Percentiles rank a stretch among this genome's conserved stretches.
Evolutionary conservation across 2,329 filamentous ascomycete species (phyloP).

Genomic region (Albifimbria verrucaria): DNA sequence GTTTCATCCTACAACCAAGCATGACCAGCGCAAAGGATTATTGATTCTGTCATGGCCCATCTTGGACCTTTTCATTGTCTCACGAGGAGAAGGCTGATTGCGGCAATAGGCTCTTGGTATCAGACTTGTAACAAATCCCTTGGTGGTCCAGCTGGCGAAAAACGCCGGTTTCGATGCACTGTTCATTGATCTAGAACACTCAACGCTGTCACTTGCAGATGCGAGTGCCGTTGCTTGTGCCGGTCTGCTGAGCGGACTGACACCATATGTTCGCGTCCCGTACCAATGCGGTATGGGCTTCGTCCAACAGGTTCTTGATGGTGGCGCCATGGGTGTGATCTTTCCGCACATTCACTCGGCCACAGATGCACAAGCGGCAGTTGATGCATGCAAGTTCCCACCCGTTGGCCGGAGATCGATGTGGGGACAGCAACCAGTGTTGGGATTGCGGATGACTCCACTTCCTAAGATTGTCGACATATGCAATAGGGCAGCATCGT

Average conservation of each 20-base stretch:
- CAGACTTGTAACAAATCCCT: conserved; percentile 20
- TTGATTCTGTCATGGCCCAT: too few species aligned
- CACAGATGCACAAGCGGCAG: conserved; percentile 39
- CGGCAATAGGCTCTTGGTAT: conserved; percentile 28
- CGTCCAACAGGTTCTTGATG: conserved; percentile 27
- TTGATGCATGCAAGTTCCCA: conserved; percentile 30
- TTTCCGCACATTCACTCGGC: conserved; percentile 28
- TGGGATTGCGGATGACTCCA: conserved; percentile 13
- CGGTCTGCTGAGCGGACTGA: conserved; percentile 21
- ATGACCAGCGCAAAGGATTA: too few species aligned
- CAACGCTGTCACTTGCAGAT: conserved; percentile 25
- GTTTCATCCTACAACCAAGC: too few species aligned
- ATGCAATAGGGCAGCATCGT: conserved; percentile 18
- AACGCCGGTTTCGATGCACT: conserved; percentile 30
- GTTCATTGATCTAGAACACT: conserved; percentile 37
- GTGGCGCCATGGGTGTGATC: conserved; percentile 27
- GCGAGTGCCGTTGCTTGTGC: conserved; percentile 24
- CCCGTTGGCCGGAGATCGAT: conserved; percentile 20
- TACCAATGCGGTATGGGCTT: conserved; percentile 30
- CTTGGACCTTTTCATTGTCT: too few species aligned
- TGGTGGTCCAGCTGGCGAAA: conserved; percentile 28
- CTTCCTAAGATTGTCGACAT: conserved; percentile 11
- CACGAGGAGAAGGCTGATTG: too few species aligned
- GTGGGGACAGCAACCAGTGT: conserved; percentile 17
- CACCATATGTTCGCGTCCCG: conserved; percentile 29